phyloP scores from a whole-genome alignment of 1,139 yeast species.

The Blastobotrys malaysiensis region DNA sequence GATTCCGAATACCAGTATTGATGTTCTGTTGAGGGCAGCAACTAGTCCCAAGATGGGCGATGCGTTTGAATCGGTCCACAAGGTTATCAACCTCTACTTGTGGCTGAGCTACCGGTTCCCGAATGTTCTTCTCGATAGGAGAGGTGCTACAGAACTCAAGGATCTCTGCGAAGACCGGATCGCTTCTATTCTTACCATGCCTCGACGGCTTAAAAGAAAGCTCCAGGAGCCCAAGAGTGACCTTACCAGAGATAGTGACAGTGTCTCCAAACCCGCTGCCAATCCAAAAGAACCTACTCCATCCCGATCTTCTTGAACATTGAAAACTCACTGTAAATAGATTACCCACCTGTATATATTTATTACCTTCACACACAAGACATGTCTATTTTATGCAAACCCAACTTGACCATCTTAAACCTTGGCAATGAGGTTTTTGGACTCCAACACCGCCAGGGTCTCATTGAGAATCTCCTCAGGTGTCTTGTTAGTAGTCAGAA shows the following conservation, averaged over 20 bases:
- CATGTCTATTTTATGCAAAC: not conserved
- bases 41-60: constrained; percentile 13
- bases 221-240: not conserved
- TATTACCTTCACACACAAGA: not conserved
- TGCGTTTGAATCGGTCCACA: constrained; percentile 63
- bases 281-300: no score
- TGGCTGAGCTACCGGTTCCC: constrained; percentile 92
- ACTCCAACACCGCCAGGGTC: constrained; percentile 5
- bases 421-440: not conserved
- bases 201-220: not conserved
- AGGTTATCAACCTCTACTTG: constrained; percentile 59
- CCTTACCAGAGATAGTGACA: no score
- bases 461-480: constrained; percentile 15
- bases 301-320: no score
- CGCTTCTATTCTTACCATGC: not conserved
- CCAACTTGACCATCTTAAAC: not conserved
- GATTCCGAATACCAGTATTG: constrained; percentile 22
- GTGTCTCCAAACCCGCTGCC: no score
- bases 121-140: constrained; percentile 66
- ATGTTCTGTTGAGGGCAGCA: constrained; percentile 16
- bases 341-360: not conserved
- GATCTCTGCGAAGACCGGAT: constrained; percentile 30
- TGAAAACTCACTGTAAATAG: no score
- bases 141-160: constrained; percentile 66
- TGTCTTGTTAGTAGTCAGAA: constrained; percentile 12